A percentile compares a stretch with the other conserved stretches of the same genome.
These are phyloP conservation scores for Alternaria sp. DNA, from an alignment of 2,329 filamentous ascomycete species.

Conservation along the genomic window DNA sequence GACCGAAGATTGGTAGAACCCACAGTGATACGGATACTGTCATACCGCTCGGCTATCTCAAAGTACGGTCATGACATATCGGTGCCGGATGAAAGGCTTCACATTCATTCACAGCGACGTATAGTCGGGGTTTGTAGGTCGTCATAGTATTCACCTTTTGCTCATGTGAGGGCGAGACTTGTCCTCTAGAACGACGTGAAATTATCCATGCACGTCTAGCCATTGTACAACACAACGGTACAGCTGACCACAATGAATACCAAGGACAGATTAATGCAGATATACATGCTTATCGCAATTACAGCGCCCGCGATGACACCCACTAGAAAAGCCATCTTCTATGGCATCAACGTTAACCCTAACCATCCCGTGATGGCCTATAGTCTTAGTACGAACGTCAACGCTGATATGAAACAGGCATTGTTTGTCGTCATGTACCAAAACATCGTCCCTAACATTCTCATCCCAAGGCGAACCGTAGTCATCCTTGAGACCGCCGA, in stretches of 20 bases:
- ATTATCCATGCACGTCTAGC: neutral
- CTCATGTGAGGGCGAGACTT: neutral
- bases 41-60: neutral
- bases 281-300: neutral
- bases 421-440: neutral
- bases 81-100: neutral
- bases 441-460: neutral
- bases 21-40: neutral
- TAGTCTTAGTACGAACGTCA: neutral
- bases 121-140: neutral
- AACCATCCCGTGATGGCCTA: neutral
- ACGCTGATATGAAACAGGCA: neutral
- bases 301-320: no score
- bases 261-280: neutral
- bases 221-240: neutral
- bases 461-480: neutral
- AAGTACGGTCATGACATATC: neutral
- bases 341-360: neutral
- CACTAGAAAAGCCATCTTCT: neutral
- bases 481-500: neutral
- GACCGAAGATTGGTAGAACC: neutral
- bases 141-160: neutral
- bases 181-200: accelerated
- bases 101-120: neutral
- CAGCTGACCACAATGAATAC: neutral